Evolutionary conservation across 2,329 filamentous ascomycete species (phyloP).

Genomic region (Huntiella savannae): DNA sequence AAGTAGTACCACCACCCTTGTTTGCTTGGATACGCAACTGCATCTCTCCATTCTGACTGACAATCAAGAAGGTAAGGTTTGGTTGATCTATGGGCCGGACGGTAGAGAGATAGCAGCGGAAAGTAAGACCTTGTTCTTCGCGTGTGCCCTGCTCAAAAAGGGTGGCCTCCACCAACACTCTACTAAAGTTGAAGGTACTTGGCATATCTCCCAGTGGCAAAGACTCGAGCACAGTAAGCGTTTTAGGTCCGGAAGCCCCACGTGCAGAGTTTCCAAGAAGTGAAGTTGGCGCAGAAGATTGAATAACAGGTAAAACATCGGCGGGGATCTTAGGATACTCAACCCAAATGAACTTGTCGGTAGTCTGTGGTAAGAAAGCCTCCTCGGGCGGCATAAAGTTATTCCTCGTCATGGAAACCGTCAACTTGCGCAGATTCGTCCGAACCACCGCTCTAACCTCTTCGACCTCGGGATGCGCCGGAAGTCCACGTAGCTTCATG

Average conservation of each 20-base stretch:
- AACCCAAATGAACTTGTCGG: constrained; percentile 68
- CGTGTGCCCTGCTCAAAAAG: constrained; percentile 50
- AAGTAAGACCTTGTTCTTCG: constrained; percentile 45
- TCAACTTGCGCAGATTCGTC: constrained; percentile 51
- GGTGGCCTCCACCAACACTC: constrained; percentile 55
- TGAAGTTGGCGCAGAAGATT: constrained; percentile 20
- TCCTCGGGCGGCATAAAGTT: constrained; percentile 55
- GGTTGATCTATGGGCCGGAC: constrained; percentile 50
- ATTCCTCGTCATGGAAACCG: constrained; percentile 70
- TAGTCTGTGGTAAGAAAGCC: constrained; percentile 50
- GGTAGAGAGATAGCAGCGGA: constrained; percentile 60
- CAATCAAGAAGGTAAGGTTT: constrained; percentile 51
- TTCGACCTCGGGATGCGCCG: constrained; percentile 28
- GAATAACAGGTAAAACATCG: constrained; percentile 51
- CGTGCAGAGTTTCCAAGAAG: constrained; percentile 24
- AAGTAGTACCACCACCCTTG: constrained; percentile 49
- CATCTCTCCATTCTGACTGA: constrained; percentile 61
- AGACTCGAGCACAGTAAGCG: constrained; percentile 36
- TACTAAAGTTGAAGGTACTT: constrained; percentile 59
- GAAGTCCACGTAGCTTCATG: constrained; percentile 23
- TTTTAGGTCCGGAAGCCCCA: constrained; percentile 19
- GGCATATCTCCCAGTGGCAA: constrained; percentile 61
- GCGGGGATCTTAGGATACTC: constrained; percentile 56
- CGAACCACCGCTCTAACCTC: constrained; percentile 36
- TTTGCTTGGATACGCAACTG: constrained; percentile 55